phyloP scores from a whole-genome alignment of 257 asterid genomes.

The Capsicum pubescens region DNA sequence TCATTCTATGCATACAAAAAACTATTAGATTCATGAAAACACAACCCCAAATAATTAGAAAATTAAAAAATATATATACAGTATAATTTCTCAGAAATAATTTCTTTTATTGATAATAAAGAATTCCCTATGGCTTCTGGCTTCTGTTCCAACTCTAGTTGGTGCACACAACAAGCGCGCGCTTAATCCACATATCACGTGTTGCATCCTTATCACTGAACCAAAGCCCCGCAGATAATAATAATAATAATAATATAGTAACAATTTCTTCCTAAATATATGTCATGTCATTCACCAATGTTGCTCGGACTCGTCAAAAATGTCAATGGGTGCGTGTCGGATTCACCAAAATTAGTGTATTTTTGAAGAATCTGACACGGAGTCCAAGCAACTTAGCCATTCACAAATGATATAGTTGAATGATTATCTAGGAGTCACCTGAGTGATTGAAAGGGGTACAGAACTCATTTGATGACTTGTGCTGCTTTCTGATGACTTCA shows the following conservation, averaged over 20 bases:
- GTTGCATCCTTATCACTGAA: neutral
- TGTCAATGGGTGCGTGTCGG: no score
- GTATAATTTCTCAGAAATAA: no score
- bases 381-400: neutral
- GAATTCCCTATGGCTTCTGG: neutral
- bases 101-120: neutral
- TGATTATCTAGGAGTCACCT: slow-evolving; percentile 69
- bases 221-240: neutral
- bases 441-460: slow-evolving; percentile 58
- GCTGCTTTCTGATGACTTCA: slow-evolving; percentile 61
- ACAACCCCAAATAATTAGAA: slow-evolving; percentile 3
- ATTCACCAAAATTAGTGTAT: no score
- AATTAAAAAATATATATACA: neutral
- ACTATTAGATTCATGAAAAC: neutral
- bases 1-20: neutral
- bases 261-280: neutral
- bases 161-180: no score
- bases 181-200: neutral
- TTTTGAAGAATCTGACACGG: no score
- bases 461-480: slow-evolving; percentile 62
- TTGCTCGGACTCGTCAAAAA: no score
- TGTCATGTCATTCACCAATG: no score
- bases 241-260: neutral
- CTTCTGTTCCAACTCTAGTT: neutral
- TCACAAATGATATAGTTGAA: neutral